These are phyloP conservation scores for Naematelia encephala DNA, from an alignment of 768 basidiomycete species.

Conservation along the genomic window DNA sequence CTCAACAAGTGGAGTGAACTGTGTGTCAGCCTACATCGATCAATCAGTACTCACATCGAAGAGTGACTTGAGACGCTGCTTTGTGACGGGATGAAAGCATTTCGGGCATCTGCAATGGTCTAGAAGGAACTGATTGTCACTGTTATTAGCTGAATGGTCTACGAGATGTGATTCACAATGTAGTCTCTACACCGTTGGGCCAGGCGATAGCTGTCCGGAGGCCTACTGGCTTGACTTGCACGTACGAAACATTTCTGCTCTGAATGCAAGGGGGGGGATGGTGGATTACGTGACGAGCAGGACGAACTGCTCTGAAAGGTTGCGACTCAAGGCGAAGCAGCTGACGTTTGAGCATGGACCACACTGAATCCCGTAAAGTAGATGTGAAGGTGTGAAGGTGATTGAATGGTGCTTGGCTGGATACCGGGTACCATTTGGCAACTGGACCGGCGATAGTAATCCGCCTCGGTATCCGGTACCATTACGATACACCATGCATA, in stretches of 20 bases:
- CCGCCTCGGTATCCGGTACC: too few species aligned
- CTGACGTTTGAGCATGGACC: too few species aligned
- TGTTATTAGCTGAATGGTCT: constrained; percentile 43
- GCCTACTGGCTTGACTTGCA: neutral
- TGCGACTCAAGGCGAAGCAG: too few species aligned
- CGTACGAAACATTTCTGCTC: neutral
- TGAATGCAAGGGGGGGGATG: neutral
- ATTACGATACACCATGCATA: too few species aligned
- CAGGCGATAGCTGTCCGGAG: constrained; percentile 59
- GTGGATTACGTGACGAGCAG: neutral
- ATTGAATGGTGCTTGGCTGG: too few species aligned
- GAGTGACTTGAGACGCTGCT: constrained; percentile 83
- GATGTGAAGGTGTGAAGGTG: too few species aligned
- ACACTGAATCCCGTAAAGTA: too few species aligned
- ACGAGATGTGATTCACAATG: constrained; percentile 61
- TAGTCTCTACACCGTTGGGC: constrained; percentile 67
- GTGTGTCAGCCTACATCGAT: neutral
- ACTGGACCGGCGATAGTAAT: too few species aligned
- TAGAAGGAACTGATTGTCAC: constrained; percentile 85
- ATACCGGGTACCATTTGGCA: too few species aligned
- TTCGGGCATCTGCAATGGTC: constrained; percentile 87
- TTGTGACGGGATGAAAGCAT: constrained; percentile 83
- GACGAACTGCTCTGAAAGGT: neutral
- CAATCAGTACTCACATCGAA: constrained; percentile 60
- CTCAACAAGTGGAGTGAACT: constrained; percentile 75